Base-by-base conservation (phyloP, 345 rosid species). In the Aethionema arabicum region DNA sequence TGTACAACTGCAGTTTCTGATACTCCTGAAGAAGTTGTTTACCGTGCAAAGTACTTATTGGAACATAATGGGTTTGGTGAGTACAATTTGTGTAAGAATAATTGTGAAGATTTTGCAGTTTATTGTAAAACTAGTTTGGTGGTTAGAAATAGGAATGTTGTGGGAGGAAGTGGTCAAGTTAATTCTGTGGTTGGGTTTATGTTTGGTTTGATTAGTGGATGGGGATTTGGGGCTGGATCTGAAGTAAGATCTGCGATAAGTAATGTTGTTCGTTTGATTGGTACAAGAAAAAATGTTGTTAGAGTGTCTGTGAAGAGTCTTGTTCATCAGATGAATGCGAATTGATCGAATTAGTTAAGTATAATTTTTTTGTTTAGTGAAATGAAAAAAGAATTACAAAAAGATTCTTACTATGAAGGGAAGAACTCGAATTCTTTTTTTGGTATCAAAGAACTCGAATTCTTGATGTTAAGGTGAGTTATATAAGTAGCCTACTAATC, bases 101-200 rank as follows among this genome's bases (percentile, higher is more conserved):
- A 87, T 59, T 87, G 95, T 31, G 92, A 87, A 78, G 95, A 87
- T 70, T 87, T 87, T 29, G 95, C 97, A 0, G 77, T 90, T 32
- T 87, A 87, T 74, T 90, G 95, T 29, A 90, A 87, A 62, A 87
- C 97, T 0, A 88, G 95, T 52, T 44, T 82, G 52, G 76, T 82
- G 0, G 45, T 52, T 90, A 8, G 49, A 74, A 49, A 76, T 27
- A 48, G 65, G 68, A 35, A 83, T 42, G 85, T 78, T 6, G 81
- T 76, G 10, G 95, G 95, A 32, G 69, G 84, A 32, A 90, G 95
- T 56, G 86, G 95, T 9, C 92, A 90, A 69, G 95, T 83, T 3
- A 59, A 44, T 13, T 52, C 66, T 10, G 62, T 85, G 16, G 74
- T 82, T 5, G 82, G 89, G 0, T 70, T 78, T 11, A 35, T 83